Conservation (phyloP, 768 basidiomycete genomes). For the Leucocoprinus birnbaumii region DNA sequence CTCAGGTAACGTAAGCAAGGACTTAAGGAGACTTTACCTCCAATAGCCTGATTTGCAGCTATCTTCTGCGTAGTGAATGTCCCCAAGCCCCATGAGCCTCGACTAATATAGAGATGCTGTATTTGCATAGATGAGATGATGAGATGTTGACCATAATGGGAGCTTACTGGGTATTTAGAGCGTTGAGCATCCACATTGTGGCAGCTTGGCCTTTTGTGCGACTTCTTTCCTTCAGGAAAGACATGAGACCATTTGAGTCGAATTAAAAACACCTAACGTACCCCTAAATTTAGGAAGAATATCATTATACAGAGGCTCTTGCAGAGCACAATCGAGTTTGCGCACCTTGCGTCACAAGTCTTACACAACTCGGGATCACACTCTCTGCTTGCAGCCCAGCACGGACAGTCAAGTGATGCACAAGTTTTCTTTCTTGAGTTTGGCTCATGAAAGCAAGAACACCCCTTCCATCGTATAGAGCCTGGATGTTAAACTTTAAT, state of each 20-base stretch:
- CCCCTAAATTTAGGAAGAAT: not conserved
- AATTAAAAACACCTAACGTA: slow-evolving; percentile 7
- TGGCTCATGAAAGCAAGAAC: slow-evolving; percentile 35
- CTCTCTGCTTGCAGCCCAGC: slow-evolving; percentile 47
- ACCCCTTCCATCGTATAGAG: slow-evolving; percentile 52
- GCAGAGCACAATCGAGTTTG: slow-evolving; percentile 14
- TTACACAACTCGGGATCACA: slow-evolving; percentile 68
- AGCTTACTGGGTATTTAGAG: slow-evolving; percentile 46
- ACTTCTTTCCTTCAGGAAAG: slow-evolving; percentile 36
- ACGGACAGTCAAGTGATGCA: slow-evolving; percentile 46
- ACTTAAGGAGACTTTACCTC: slow-evolving; percentile 13
- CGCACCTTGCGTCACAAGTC: slow-evolving; percentile 48
- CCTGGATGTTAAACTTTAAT: slow-evolving; percentile 25
- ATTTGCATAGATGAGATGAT: not conserved
- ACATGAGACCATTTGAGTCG: too few species aligned
- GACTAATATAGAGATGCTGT: not conserved
- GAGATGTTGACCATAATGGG: not conserved
- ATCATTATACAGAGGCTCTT: too few species aligned
- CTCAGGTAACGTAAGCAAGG: not conserved
- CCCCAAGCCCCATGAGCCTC: slow-evolving; percentile 9
- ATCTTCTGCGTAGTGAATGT: slow-evolving; percentile 1
- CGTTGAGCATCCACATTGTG: slow-evolving; percentile 37
- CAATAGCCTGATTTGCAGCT: slow-evolving; percentile 7
- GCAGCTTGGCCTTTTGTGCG: slow-evolving; percentile 44
- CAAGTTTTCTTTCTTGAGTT: slow-evolving; percentile 12